Evolutionary conservation across 2,329 filamentous ascomycete species (phyloP).

Genomic region (Pestalotiopsis sp.): DNA sequence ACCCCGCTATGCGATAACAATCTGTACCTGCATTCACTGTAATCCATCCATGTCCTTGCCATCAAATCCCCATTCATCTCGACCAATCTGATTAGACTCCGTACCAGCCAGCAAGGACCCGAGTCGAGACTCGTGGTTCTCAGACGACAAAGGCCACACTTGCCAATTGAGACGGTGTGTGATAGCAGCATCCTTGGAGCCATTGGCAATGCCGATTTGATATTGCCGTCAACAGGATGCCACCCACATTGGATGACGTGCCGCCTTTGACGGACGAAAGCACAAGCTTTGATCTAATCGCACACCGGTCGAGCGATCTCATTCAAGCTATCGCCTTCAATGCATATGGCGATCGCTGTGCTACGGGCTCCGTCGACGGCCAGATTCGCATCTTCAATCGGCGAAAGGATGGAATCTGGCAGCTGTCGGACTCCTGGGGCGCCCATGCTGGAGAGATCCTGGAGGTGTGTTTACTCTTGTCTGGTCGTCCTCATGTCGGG

Average conservation of each 20-base stretch:
- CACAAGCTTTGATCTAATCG: constrained; percentile 62
- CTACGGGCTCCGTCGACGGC: constrained; percentile 89
- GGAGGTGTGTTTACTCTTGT: constrained; percentile 58
- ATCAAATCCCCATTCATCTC: neutral
- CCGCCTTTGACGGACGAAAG: constrained; percentile 40
- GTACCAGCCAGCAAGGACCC: neutral
- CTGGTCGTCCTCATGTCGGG: neutral
- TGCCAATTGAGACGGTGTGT: neutral
- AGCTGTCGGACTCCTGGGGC: constrained; percentile 82
- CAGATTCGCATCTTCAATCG: constrained; percentile 90
- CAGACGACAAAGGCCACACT: neutral
- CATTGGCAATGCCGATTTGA: neutral
- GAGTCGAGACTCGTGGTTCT: neutral
- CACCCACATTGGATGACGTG: constrained; percentile 13
- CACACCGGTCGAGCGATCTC: constrained; percentile 77
- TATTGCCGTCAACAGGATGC: constrained; percentile 2
- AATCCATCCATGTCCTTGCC: neutral
- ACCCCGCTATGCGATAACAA: constrained; percentile 10
- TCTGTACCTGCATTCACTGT: neutral
- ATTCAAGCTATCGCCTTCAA: constrained; percentile 89
- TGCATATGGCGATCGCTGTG: constrained; percentile 87
- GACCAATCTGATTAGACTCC: neutral
- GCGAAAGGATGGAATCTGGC: constrained; percentile 77
- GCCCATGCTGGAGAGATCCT: constrained; percentile 90
- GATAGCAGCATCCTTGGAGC: neutral